phyloP scores from a whole-genome alignment of 2,329 filamentous ascomycete species.

The Macroventuria anomochaeta region DNA sequence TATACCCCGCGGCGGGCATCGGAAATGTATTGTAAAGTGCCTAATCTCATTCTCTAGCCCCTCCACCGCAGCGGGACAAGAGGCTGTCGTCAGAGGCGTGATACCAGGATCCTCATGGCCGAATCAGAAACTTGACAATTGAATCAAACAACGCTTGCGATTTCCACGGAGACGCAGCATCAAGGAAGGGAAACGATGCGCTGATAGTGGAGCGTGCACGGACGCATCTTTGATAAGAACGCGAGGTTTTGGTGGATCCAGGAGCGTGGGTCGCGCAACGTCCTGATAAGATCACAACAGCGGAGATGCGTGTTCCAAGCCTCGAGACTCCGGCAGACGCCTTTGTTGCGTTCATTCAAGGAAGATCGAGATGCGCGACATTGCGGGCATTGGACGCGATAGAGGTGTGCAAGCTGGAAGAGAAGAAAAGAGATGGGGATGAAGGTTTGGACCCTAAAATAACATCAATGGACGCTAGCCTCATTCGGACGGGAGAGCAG shows the following conservation, averaged over 20 bases:
- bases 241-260: slow-evolving; percentile 22
- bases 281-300: slow-evolving; percentile 19
- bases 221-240: slow-evolving; percentile 32
- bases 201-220: slow-evolving; percentile 12
- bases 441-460: neutral
- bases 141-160: too few relatives aligned
- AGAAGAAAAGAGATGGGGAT: too few relatives aligned
- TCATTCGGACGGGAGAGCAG: neutral
- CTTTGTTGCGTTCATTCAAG: neutral
- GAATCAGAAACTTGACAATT: slow-evolving; percentile 15
- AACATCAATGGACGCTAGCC: neutral
- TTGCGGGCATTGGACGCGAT: neutral
- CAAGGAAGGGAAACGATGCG: neutral
- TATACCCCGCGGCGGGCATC: slow-evolving; percentile 24
- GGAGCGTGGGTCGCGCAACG: slow-evolving; percentile 12
- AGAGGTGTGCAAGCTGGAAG: neutral
- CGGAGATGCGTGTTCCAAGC: slow-evolving; percentile 4
- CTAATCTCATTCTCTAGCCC: neutral
- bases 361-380: neutral
- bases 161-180: slow-evolving; percentile 11
- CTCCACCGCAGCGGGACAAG: neutral
- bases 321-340: neutral
- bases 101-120: slow-evolving; percentile 1
- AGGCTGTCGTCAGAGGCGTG: slow-evolving; percentile 18
- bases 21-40: slow-evolving; percentile 23